These are phyloP conservation scores for Phyllosticta ampelicida DNA, from an alignment of 2,329 filamentous ascomycete species.

Conservation along the genomic window DNA sequence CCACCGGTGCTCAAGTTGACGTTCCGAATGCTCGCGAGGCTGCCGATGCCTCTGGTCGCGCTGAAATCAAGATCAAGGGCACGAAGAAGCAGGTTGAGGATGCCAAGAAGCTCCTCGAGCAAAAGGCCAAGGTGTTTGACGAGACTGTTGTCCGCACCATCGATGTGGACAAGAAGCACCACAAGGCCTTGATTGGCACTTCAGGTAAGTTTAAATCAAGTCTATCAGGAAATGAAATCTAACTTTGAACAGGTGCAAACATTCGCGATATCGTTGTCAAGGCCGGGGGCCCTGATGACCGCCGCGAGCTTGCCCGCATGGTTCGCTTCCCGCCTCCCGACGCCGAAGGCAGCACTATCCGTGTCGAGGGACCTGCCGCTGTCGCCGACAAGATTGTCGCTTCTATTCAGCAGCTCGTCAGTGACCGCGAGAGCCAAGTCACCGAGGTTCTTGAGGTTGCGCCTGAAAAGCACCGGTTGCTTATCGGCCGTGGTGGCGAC, in stretches of 20 bases:
- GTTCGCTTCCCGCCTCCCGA: conserved; percentile 93
- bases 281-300: conserved; percentile 82
- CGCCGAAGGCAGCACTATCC: conserved; percentile 70
- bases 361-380: conserved; percentile 71
- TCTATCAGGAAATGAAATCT: conserved; percentile 19
- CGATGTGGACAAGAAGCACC: conserved; percentile 89
- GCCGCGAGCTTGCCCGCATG: conserved; percentile 71
- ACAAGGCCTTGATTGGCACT: conserved; percentile 78
- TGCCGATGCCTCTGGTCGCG: conserved; percentile 52
- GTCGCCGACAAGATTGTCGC: conserved; percentile 83
- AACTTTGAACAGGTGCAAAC: conserved; percentile 57
- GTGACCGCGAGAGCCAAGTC: conserved; percentile 73
- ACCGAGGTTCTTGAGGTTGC: conserved; percentile 72
- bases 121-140: conserved; percentile 79
- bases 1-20: conserved; percentile 81
- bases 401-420: conserved; percentile 69
- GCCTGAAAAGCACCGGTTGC: conserved; percentile 74
- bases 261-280: conserved; percentile 77
- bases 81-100: conserved; percentile 84
- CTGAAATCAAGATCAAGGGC: conserved; percentile 85
- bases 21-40: conserved; percentile 72
- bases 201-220: conserved; percentile 55
- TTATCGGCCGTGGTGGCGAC: conserved; percentile 89
- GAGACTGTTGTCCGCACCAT: conserved; percentile 76
- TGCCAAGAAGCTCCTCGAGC: conserved; percentile 80